phyloP scores from a whole-genome alignment of 2,329 filamentous ascomycete genomes.

The Pseudopyrenochaeta lycopersici region DNA sequence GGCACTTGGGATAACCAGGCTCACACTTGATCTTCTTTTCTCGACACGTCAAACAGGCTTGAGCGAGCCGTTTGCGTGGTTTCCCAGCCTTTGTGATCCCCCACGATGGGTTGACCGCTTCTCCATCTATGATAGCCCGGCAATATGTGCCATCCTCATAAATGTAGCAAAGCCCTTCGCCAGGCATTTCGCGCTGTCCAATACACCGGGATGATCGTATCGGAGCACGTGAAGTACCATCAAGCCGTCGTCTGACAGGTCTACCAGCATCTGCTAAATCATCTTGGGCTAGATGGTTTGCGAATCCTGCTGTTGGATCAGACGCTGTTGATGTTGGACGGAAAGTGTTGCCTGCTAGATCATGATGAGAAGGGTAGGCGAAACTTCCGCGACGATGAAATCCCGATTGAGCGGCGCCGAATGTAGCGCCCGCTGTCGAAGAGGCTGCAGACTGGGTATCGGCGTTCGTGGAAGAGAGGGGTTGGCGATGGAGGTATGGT shows the following conservation, averaged over 20 bases:
- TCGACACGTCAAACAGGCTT: conserved; percentile 90
- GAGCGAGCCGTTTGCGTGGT: conserved; percentile 87
- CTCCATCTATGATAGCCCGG: conserved; percentile 84
- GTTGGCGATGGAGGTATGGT: conserved; percentile 38
- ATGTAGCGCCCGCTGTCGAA: conserved; percentile 32
- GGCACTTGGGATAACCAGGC: conserved; percentile 84
- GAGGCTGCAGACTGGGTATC: conserved; percentile 34
- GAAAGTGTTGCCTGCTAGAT: conserved; percentile 27
- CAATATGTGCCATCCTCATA: conserved; percentile 87
- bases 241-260: conserved; percentile 43
- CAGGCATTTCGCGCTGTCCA: conserved; percentile 68
- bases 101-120: conserved; percentile 89
- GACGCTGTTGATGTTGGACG: conserved; percentile 37
- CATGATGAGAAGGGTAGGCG: conserved; percentile 30
- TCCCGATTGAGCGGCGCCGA: conserved; percentile 29
- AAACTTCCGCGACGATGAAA: conserved; percentile 34
- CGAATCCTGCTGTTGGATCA: conserved; percentile 24
- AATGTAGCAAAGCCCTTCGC: conserved; percentile 83
- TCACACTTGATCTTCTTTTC: conserved; percentile 99
- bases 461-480: conserved; percentile 21
- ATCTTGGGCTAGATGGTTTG: conserved; percentile 32
- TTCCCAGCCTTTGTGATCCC: conserved; percentile 94
- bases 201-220: conserved; percentile 46
- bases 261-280: conserved; percentile 41
- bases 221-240: conserved; percentile 44